Evolutionary conservation across 441 rosid genomes (phyloP).

Genomic region (Rhodomyrtus psidioides): DNA sequence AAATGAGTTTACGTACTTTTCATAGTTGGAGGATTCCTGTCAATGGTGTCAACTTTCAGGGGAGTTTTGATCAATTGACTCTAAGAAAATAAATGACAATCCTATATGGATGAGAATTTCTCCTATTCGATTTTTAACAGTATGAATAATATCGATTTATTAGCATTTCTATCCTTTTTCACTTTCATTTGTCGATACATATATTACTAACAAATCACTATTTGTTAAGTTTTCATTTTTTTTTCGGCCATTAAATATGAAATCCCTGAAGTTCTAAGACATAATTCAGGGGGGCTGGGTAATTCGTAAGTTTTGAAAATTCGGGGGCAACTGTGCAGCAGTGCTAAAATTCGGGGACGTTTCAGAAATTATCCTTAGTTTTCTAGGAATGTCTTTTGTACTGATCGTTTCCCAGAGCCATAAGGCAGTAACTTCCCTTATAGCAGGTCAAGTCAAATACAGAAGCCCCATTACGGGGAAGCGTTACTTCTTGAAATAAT

Average conservation of each 20-base stretch:
- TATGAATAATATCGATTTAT: background rate
- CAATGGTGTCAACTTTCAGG: background rate
- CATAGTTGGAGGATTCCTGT: background rate
- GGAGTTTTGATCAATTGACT: background rate
- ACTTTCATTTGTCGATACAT: background rate
- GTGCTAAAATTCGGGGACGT: background rate
- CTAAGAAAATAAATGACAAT: background rate
- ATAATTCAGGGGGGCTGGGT: background rate
- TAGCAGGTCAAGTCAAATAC: background rate
- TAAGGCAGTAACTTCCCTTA: background rate
- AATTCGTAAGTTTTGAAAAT: background rate
- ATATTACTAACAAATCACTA: background rate
- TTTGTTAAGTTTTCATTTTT: background rate
- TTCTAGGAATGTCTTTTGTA: background rate
- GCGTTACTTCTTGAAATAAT: background rate
- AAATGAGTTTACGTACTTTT: background rate
- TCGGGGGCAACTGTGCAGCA: background rate
- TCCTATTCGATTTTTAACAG: background rate
- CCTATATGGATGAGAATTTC: background rate
- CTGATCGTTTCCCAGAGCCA: background rate
- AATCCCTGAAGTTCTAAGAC: background rate
- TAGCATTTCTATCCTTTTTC: background rate
- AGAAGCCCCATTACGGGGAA: background rate
- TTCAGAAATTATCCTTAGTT: background rate
- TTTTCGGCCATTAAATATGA: background rate